Base-by-base conservation (phyloP, 2,329 filamentous ascomycete genomes). In the Geosmithia flava region DNA sequence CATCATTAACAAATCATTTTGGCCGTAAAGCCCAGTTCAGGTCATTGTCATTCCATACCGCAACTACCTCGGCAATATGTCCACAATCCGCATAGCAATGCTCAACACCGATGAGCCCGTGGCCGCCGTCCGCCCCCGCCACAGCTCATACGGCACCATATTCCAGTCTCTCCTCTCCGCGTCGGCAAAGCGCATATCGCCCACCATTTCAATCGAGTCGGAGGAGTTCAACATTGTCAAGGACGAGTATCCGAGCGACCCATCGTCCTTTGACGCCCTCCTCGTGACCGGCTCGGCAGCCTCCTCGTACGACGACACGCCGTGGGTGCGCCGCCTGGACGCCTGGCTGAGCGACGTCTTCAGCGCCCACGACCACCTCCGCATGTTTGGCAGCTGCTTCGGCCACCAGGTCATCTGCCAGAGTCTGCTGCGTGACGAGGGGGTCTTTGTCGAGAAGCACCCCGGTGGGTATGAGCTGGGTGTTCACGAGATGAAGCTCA, bases 311-410 rank as follows among this genome's bases (percentile, higher is more conserved):
- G 54, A 58, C 13, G 50, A 56, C 20, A 41, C 50, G 4, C 44
- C 51, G 2, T 60, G 58, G 57, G 55, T 56, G 15, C 48, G 49
- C 13, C 50, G 23, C 16, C 51, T 59, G 2, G 48, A 53, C 15
- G 23, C 19, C 2, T 60, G 53, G 43, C 4, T 67, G 6, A 39
- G 39, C 41, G 50, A 56, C 6, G 47, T 62, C 0, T 70, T 67
- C 47, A 47, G 46, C 1, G 48, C 53, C 1, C 49, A 54, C 48
- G 49, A 57, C 0, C 49, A 48, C 1, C 51, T 70, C 43, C 66
- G 62, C 48, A 60, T 70, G 5, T 69, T 69, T 47, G 67, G 67
- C 1, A 66, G 62, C 23, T 71, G 68, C 48, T 70, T 70, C 44
- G 66, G 68, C 1, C 67, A 70, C 46, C 67, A 70, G 48, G 50